Conservation (phyloP, 108 stramenopile genomes). For the Nitzschia sp. region DNA sequence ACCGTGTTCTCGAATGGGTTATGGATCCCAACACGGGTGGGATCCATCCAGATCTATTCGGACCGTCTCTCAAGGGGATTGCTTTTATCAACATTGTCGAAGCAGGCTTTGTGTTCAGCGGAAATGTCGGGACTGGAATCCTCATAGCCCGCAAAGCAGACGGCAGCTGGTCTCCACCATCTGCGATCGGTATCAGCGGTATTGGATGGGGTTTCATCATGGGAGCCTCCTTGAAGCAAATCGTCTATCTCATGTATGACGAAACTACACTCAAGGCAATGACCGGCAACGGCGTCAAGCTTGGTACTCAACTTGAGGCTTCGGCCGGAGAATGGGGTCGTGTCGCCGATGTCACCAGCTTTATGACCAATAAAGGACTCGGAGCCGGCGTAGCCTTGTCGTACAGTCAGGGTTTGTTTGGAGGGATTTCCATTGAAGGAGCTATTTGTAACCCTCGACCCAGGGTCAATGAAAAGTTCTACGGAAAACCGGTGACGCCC, state of each 20-base stretch:
- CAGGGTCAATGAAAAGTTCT: conserved; percentile 21
- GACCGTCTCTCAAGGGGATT: conserved; percentile 20
- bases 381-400: conserved; percentile 15
- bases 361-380: conserved; percentile 23
- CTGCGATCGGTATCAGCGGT: conserved; percentile 53
- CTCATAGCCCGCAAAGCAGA: conserved; percentile 51
- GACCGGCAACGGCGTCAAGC: conserved; percentile 13
- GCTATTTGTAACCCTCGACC: conserved; percentile 18
- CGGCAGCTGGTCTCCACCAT: conserved; percentile 71
- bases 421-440: conserved; percentile 23
- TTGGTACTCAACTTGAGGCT: conserved; percentile 11
- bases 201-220: conserved; percentile 20
- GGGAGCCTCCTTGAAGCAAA: conserved; percentile 11
- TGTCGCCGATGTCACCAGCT: neutral
- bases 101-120: conserved; percentile 71
- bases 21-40: conserved; percentile 24
- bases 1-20: conserved; percentile 12
- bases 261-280: conserved; percentile 18
- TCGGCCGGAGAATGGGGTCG: conserved; percentile 10
- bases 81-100: conserved; percentile 65
- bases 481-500: conserved; percentile 14
- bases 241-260: conserved; percentile 30
- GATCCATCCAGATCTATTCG: conserved; percentile 11
- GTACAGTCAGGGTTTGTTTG: conserved; percentile 17
- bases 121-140: conserved; percentile 70